Conservation (phyloP, 345 rosid species). For the Mercurialis annua region DNA sequence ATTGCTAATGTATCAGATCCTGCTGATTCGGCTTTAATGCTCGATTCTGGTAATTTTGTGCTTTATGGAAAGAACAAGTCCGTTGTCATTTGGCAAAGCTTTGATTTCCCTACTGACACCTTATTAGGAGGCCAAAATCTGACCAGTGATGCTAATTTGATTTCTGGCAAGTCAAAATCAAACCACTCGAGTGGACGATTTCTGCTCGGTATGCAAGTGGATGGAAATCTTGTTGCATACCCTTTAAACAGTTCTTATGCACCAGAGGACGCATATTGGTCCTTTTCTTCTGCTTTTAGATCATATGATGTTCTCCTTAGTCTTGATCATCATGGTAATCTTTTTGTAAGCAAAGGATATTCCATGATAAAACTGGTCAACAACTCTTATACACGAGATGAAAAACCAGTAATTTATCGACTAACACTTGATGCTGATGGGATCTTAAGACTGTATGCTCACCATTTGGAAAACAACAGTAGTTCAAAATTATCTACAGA, state of each 20-base stretch:
- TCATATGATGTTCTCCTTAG: not conserved
- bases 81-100: constrained; percentile 30
- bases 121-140: constrained; percentile 28
- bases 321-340: constrained; percentile 4
- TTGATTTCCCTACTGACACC: constrained; percentile 31
- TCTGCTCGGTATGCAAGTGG: constrained; percentile 22
- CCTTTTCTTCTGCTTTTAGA: not conserved
- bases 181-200: constrained; percentile 29
- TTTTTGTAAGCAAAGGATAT: not conserved
- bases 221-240: constrained; percentile 34
- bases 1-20: not conserved
- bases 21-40: constrained; percentile 25
- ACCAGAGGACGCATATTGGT: constrained; percentile 20
- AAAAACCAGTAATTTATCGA: constrained; percentile 4
- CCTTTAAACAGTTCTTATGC: constrained; percentile 12
- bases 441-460: constrained; percentile 23
- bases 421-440: constrained; percentile 26
- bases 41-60: constrained; percentile 31
- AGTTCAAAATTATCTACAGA: not conserved
- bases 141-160: not conserved
- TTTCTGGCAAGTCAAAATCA: constrained; percentile 23
- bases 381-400: not conserved
- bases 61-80: not conserved
- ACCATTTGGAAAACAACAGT: not conserved
- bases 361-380: not conserved